A percentile compares a stretch with the other conserved stretches of the same genome.
Evolutionary conservation across 176 grass and related monocot genomes (phyloP).

Genomic region (Aechmea fasciata): DNA sequence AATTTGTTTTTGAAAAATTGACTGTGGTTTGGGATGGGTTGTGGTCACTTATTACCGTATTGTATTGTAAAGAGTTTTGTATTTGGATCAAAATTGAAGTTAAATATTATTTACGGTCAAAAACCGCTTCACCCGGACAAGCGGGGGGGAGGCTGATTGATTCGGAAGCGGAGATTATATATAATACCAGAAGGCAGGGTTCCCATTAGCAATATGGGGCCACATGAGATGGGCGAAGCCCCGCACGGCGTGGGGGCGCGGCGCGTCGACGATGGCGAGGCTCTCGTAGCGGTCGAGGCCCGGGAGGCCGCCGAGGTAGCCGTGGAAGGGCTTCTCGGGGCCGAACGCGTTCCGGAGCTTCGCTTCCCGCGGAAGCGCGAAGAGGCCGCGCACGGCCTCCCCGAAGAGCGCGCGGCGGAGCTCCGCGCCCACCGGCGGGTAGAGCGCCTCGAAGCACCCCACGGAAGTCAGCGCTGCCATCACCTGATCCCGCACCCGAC

Average conservation of each 20-base stretch:
- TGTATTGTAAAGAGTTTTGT: too few species aligned
- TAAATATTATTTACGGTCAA: too few species aligned
- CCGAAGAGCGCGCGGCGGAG: slow-evolving; percentile 36
- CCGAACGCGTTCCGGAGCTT: slow-evolving; percentile 57
- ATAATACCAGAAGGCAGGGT: slow-evolving; percentile 34
- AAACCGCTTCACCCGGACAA: too few species aligned
- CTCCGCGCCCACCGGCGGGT: slow-evolving; percentile 23
- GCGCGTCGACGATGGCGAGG: slow-evolving; percentile 35
- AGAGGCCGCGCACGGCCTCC: slow-evolving; percentile 35
- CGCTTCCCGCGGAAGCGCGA: slow-evolving; percentile 34
- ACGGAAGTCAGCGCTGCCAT: slow-evolving; percentile 29
- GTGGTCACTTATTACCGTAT: too few species aligned
- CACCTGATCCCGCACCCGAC: slow-evolving; percentile 23
- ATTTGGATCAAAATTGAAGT: too few species aligned
- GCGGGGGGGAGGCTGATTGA: too few species aligned
- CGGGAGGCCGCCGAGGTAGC: slow-evolving; percentile 40
- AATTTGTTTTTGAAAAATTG: too few species aligned
- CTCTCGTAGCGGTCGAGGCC: slow-evolving; percentile 38
- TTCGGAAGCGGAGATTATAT: too few species aligned
- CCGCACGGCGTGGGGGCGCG: neutral
- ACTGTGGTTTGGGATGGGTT: too few species aligned
- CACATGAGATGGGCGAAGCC: slow-evolving; percentile 41
- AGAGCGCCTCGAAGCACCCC: slow-evolving; percentile 53
- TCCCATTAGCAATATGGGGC: slow-evolving; percentile 29
- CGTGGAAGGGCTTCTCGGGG: slow-evolving; percentile 39